Percentiles rank a stretch among this genome's conserved stretches.
These are phyloP conservation scores for Arthroderma uncinatum DNA, from an alignment of 2,329 filamentous ascomycete species.

Conservation along the genomic window DNA sequence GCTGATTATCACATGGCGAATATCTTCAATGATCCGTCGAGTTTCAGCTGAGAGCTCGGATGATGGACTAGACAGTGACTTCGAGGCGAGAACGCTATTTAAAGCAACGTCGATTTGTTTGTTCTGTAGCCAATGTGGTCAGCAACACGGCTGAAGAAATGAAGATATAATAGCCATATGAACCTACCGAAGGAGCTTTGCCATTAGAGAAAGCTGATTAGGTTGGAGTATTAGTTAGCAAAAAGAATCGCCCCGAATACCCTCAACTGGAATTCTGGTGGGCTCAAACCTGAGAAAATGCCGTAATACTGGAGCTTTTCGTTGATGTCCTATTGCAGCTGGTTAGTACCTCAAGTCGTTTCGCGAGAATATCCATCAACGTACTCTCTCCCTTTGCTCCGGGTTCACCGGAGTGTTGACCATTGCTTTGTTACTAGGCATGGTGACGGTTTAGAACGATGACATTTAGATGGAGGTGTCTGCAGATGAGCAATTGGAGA, in stretches of 20 bases:
- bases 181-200: conserved; percentile 75
- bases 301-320: conserved; percentile 91
- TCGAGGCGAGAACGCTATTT: conserved; percentile 72
- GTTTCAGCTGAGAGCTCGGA: conserved; percentile 73
- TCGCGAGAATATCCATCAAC: neutral
- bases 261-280: neutral
- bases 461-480: neutral
- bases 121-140: conserved; percentile 46
- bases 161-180: neutral
- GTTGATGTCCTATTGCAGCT: conserved; percentile 55
- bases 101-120: conserved; percentile 91
- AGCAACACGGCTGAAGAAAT: neutral
- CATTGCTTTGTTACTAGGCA: neutral
- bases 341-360: neutral
- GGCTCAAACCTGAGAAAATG: conserved; percentile 54
- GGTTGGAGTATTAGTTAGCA: neutral
- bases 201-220: conserved; percentile 65
- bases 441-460: neutral
- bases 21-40: conserved; percentile 62
- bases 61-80: conserved; percentile 57
- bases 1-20: conserved; percentile 68
- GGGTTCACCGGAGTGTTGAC: conserved; percentile 12
- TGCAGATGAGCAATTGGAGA: neutral
- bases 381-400: conserved; percentile 8
- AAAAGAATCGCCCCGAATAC: neutral